Percentiles rank a stretch among this genome's conserved stretches.
Evolutionary conservation across 2,329 filamentous ascomycete genomes (phyloP).

Genomic region (Paramyrothecium roridum): DNA sequence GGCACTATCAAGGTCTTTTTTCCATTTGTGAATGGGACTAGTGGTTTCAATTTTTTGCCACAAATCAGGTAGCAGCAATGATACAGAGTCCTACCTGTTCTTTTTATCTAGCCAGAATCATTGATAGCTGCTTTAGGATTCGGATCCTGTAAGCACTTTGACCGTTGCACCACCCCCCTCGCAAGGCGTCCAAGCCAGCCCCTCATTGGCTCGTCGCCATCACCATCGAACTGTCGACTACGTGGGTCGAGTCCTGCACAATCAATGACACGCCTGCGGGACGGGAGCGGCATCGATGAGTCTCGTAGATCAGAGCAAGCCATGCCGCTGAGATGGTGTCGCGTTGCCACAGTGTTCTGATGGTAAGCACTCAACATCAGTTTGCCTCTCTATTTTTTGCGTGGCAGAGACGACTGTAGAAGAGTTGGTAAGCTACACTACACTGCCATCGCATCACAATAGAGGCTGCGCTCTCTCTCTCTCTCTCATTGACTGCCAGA

Average conservation of each 20-base stretch:
- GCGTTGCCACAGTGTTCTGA: too few species aligned
- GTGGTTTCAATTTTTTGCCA: too few species aligned
- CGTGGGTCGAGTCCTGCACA: background rate
- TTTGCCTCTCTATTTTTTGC: too few species aligned
- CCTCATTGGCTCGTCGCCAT: background rate
- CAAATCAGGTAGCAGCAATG: background rate
- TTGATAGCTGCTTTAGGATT: background rate
- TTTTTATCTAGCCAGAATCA: background rate
- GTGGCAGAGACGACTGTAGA: too few species aligned
- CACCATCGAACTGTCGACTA: background rate
- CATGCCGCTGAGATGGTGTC: background rate
- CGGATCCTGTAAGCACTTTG: background rate
- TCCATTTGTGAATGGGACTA: too few species aligned
- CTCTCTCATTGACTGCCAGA: too few species aligned
- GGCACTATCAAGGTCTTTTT: too few species aligned
- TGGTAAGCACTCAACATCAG: too few species aligned
- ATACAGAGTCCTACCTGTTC: background rate
- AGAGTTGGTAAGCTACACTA: too few species aligned
- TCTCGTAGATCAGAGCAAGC: background rate
- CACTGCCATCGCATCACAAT: too few species aligned
- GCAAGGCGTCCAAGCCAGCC: background rate
- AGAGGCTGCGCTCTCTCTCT: too few species aligned
- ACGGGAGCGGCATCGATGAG: background rate
- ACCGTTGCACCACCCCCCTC: background rate
- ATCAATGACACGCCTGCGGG: background rate